Conservation (phyloP, 345 rosid genomes). For the Ailanthus altissimus region DNA sequence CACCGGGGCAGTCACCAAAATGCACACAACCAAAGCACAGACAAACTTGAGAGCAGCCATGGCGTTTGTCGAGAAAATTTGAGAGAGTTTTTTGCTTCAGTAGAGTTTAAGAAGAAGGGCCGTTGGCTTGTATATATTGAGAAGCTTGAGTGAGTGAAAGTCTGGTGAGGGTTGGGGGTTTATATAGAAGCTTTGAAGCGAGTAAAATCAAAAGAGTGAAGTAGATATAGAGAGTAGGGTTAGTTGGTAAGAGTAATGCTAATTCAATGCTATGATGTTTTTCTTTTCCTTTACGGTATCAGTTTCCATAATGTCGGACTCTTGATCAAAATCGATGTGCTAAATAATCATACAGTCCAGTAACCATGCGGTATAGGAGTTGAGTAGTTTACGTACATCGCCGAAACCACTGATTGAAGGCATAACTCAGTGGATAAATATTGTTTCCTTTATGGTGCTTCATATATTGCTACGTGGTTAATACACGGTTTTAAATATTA, state of each 20-base stretch:
- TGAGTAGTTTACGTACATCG: not conserved
- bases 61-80: not conserved
- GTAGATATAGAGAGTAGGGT: not conserved
- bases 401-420: too few relatives aligned
- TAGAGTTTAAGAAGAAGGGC: not conserved
- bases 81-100: not conserved
- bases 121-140: not conserved
- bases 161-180: not conserved
- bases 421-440: too few relatives aligned
- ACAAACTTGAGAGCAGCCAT: constrained; percentile 28
- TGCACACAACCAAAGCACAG: constrained; percentile 19
- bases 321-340: not conserved
- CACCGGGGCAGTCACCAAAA: constrained; percentile 27
- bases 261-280: not conserved
- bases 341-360: not conserved
- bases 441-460: too few relatives aligned
- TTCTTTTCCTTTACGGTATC: not conserved
- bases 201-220: not conserved
- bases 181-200: constrained; percentile 1
- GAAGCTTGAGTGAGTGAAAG: constrained; percentile 25
- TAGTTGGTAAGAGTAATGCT: not conserved
- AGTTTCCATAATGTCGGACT: not conserved
- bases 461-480: too few relatives aligned
- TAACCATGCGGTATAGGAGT: not conserved
- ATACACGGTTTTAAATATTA: too few relatives aligned